Percentiles rank a stretch among this genome's conserved stretches.
phyloP scores from a whole-genome alignment of 441 rosid species.

The Arabidopsis lyrata region DNA sequence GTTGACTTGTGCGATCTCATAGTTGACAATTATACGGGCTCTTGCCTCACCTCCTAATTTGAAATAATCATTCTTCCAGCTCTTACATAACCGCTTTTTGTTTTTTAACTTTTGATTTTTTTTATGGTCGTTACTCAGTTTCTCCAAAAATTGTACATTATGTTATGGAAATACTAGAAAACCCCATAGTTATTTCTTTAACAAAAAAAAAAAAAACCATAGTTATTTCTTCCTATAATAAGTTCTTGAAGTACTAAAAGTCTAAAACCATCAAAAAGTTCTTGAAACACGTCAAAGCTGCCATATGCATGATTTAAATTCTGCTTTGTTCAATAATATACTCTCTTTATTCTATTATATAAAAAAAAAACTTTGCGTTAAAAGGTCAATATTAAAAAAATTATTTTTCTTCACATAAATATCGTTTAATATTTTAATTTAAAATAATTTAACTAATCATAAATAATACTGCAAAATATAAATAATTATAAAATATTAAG shows the following conservation, averaged over 20 bases:
- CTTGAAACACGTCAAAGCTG: constrained; percentile 8
- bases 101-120: constrained; percentile 3
- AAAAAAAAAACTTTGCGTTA: too few species aligned
- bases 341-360: too few species aligned
- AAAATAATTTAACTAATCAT: too few species aligned
- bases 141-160: not conserved
- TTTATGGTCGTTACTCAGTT: too few species aligned
- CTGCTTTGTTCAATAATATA: not conserved
- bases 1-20: constrained; percentile 38
- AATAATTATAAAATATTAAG: too few species aligned
- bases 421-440: too few species aligned
- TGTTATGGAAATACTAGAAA: constrained; percentile 1
- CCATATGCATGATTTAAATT: constrained; percentile 1
- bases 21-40: constrained; percentile 20
- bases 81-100: constrained; percentile 37
- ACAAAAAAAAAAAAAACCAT: not conserved
- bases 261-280: not conserved
- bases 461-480: too few species aligned
- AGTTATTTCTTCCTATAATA: not conserved
- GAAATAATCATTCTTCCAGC: constrained; percentile 27
- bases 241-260: not conserved
- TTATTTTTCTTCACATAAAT: too few species aligned
- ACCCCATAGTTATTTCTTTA: not conserved
- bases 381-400: too few species aligned
- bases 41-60: not conserved